phyloP scores from a whole-genome alignment of 1,139 yeast genomes.

The Sugiyamaella pinicola region DNA sequence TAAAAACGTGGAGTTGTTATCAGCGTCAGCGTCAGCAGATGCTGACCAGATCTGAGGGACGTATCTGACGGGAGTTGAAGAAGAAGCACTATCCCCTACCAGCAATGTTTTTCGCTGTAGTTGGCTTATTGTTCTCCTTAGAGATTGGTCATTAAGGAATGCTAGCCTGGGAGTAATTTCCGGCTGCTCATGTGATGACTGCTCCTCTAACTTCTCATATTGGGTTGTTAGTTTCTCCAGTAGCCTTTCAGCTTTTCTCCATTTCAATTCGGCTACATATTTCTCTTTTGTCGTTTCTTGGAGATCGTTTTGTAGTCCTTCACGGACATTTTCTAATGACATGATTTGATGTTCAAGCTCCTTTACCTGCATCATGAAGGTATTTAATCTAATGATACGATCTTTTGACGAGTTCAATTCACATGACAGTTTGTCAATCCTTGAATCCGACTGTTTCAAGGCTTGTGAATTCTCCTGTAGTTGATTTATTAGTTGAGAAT shows the following conservation, averaged over 20 bases:
- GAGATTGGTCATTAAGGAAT: constrained; percentile 15
- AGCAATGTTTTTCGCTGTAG: constrained; percentile 20
- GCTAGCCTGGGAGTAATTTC: constrained; percentile 10
- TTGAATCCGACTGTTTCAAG: constrained; percentile 25
- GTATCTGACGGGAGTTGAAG: constrained; percentile 7
- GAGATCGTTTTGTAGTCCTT: constrained; percentile 30
- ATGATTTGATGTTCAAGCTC: constrained; percentile 30
- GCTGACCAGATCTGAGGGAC: constrained; percentile 9
- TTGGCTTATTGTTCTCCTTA: constrained; percentile 19
- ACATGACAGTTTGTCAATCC: constrained; percentile 23
- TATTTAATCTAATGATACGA: constrained; percentile 28
- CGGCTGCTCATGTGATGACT: not conserved
- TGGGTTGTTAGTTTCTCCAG: constrained; percentile 33
- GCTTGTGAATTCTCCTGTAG: constrained; percentile 27
- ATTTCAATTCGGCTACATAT: constrained; percentile 29
- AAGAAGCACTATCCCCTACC: not conserved
- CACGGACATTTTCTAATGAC: constrained; percentile 31
- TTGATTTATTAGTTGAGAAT: constrained; percentile 30
- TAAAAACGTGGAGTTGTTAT: not conserved
- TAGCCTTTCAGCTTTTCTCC: constrained; percentile 32
- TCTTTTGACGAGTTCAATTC: constrained; percentile 27
- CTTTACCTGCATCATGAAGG: constrained; percentile 26
- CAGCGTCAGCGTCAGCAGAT: constrained; percentile 1
- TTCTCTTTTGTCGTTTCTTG: constrained; percentile 26
- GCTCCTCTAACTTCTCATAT: constrained; percentile 30